Evolutionary conservation across 257 asterid species (phyloP).

Genomic region (Penstemon davidsonii): DNA sequence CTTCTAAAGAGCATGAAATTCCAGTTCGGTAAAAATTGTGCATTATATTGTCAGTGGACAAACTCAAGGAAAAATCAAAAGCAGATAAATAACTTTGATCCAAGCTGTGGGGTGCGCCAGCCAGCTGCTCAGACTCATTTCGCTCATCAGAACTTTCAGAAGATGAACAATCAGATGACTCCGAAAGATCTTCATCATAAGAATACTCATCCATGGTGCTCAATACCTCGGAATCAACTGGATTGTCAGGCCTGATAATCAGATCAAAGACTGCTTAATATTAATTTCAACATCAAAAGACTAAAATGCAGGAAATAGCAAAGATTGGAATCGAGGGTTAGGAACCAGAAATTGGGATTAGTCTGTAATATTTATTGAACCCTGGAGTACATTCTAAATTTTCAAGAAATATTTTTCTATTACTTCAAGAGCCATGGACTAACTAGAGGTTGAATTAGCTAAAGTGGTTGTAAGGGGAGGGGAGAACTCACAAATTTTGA

Average conservation of each 20-base stretch:
- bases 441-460: neutral
- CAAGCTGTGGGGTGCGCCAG: conserved; percentile 23
- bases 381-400: neutral
- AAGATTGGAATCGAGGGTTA: conserved; percentile 8
- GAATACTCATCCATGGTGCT: conserved; percentile 48
- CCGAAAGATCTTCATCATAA: conserved; percentile 55
- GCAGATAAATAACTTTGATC: conserved; percentile 65
- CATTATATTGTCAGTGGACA: conserved; percentile 37
- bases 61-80: conserved; percentile 54
- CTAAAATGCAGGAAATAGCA: conserved; percentile 10
- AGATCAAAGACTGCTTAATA: conserved; percentile 26
- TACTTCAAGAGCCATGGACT: conserved; percentile 9
- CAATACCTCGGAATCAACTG: conserved; percentile 44
- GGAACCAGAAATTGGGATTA: neutral
- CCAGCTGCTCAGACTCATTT: conserved; percentile 45
- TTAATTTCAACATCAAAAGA: conserved; percentile 21
- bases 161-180: conserved; percentile 71
- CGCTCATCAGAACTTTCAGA: conserved; percentile 55
- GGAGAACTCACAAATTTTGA: conserved; percentile 48
- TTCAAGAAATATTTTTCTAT: conserved; percentile 16
- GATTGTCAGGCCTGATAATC: conserved; percentile 43
- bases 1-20: conserved; percentile 36
- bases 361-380: neutral
- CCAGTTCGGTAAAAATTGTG: conserved; percentile 39
- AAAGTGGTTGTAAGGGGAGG: neutral